Evolutionary conservation across 2,329 filamentous ascomycete genomes (phyloP), one percentile per base, ranked within the genome.

Genomic region (Rhexocercosporidium sp.): DNA sequence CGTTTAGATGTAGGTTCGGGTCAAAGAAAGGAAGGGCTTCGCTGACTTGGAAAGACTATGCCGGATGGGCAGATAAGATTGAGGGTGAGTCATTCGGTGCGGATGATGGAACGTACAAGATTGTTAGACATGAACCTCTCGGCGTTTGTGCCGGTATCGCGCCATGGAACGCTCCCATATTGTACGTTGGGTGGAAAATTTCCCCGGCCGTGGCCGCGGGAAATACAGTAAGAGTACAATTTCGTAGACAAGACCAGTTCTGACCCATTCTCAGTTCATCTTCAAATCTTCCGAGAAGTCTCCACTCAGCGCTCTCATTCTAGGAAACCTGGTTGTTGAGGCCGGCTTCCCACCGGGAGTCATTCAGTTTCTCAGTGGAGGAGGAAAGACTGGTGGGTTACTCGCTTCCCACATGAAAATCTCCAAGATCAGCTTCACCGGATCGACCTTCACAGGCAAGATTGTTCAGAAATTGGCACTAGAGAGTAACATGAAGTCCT

Each of bases 281-380:
- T 76, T 90, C 49, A 90, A 90, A 78, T 84, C 86, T 8, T 87
- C 85, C 67, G 88, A 91, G 78, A 83, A 88, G 71, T 86, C 88
- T 0, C 88, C 88, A 0, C 76, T 91, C 53, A 77, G 80, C 51
- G 80, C 81, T 29, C 76, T 88, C 59, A 85, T 84, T 66, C 79
- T 86, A 64, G 81, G 78, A 57, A 54, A 56, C 6, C 54, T 69
- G 1, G 61, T 70, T 27, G 49, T 46, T 12, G 70, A 70, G 53
- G 68, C 70, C 22, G 71, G 70, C 3, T 73, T 73, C 59, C 80
- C 80, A 9, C 76, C 78, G 25, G 79, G 80, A 60, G 79, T 80
- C 22, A 75, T 81, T 69, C 77, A 81, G 44, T 76, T 81, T 34
- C 65, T 81, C 14, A 74, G 70, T 47, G 80, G 79, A 22, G 84